A percentile compares a stretch with the other conserved stretches of the same genome.
Evolutionary conservation across 495 filamentous ascomycete genomes (phyloP).

Genomic region (Lentithecium fluviatile): DNA sequence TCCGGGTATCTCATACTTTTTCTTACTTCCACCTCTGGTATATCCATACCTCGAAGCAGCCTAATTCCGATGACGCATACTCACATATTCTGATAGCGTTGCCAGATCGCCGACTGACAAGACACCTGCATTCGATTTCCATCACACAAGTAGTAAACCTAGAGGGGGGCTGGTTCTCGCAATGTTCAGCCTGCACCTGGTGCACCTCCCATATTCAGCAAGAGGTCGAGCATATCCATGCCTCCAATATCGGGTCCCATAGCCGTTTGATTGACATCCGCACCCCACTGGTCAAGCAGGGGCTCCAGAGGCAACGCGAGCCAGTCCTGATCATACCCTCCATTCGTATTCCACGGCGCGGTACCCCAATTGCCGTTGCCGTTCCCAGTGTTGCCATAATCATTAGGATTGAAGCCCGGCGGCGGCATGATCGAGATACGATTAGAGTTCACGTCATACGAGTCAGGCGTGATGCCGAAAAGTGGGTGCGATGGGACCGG

Average conservation of each 20-base stretch:
- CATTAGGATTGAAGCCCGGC: conserved; percentile 38
- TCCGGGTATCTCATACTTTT: no score
- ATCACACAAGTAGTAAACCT: no score
- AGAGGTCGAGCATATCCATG: conserved; percentile 44
- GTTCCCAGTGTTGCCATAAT: conserved; percentile 8
- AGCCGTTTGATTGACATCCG: conserved; percentile 43
- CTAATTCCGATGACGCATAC: no score
- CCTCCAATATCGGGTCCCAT: conserved; percentile 45
- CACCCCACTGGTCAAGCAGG: conserved; percentile 41
- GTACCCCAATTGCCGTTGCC: conserved; percentile 12
- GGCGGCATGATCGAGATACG: conserved; percentile 51
- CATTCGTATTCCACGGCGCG: background rate
- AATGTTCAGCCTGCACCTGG: no score
- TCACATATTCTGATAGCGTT: no score
- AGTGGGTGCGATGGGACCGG: conserved; percentile 37
- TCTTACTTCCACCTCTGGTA: no score
- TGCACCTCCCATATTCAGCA: conserved; percentile 31
- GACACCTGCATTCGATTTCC: no score
- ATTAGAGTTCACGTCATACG: conserved; percentile 45
- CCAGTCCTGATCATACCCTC: conserved; percentile 45
- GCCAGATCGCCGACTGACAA: no score
- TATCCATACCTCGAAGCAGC: no score
- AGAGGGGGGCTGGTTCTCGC: no score
- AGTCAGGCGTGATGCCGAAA: conserved; percentile 43
- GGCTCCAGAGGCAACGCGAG: conserved; percentile 50